phyloP scores from a whole-genome alignment of 2,329 filamentous ascomycete genomes.

The Grosmannia penicillata region DNA sequence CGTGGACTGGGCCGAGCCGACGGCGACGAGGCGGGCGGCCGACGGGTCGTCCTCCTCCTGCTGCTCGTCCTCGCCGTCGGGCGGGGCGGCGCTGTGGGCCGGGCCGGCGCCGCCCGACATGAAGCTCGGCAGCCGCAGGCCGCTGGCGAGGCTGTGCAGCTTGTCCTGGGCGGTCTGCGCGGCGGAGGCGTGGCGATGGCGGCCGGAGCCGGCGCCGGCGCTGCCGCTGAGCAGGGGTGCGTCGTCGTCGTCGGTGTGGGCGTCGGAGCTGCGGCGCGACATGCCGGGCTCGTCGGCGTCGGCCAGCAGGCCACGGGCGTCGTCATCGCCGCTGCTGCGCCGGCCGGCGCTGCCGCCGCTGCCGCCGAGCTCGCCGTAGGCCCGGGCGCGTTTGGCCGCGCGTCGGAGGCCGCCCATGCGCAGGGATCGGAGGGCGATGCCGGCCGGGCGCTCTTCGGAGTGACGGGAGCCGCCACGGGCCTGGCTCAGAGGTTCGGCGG shows the following conservation, averaged over 20 bases:
- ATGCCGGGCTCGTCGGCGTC: conserved; percentile 27
- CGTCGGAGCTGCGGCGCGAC: conserved; percentile 40
- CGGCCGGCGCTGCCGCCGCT: conserved; percentile 27
- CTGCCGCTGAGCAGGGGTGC: conserved; percentile 51
- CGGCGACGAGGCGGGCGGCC: conserved; percentile 58
- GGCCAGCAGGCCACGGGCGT: conserved; percentile 8
- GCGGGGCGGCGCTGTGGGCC: background rate
- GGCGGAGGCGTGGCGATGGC: conserved; percentile 22
- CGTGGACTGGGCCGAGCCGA: conserved; percentile 57
- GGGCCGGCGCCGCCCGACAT: conserved; percentile 26
- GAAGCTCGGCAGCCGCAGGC: conserved; percentile 53
- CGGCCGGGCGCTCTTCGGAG: conserved; percentile 26
- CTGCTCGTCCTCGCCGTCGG: conserved; percentile 32
- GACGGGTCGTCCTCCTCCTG: conserved; percentile 45
- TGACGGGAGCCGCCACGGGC: conserved; percentile 22
- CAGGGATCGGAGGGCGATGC: conserved; percentile 58
- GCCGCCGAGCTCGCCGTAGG: conserved; percentile 46
- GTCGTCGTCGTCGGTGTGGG: conserved; percentile 52
- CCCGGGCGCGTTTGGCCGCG: conserved; percentile 35
- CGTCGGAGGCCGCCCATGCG: conserved; percentile 51
- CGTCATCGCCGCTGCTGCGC: conserved; percentile 39
- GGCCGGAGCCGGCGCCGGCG: conserved; percentile 15
- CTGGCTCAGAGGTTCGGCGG: conserved; percentile 13
- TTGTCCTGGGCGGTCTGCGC: conserved; percentile 26
- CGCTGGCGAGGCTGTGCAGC: conserved; percentile 28